phyloP scores from a whole-genome alignment of 2,329 filamentous ascomycete species.

The Hirsutella thompsonii region DNA sequence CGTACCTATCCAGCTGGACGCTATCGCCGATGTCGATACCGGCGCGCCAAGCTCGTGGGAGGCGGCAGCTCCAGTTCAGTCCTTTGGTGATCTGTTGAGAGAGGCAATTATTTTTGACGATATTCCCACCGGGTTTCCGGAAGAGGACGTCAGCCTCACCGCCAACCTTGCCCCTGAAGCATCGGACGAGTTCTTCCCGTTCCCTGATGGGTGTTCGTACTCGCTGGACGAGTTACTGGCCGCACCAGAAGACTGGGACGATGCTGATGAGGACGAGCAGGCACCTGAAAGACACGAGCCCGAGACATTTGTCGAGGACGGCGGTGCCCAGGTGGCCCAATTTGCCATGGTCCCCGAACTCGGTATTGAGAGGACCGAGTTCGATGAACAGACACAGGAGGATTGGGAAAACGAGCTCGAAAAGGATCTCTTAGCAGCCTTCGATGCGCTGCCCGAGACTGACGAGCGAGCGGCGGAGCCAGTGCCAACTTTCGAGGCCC shows the following conservation, averaged over 20 bases:
- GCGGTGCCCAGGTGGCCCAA: neutral
- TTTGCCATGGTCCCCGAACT: neutral
- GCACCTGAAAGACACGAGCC: too few relatives aligned
- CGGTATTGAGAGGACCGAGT: neutral
- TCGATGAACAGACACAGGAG: neutral
- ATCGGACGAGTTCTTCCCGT: neutral
- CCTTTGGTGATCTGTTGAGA: neutral
- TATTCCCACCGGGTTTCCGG: neutral
- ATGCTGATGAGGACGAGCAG: neutral
- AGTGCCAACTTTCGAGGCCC: neutral
- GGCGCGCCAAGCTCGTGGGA: neutral
- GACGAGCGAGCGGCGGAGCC: neutral
- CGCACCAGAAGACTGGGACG: neutral
- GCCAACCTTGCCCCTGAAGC: neutral
- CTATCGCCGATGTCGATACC: neutral
- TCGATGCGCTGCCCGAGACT: neutral
- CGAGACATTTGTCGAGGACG: too few relatives aligned
- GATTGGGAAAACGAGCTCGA: neutral
- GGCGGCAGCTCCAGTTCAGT: neutral
- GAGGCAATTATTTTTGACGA: neutral
- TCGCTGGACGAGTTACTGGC: neutral
- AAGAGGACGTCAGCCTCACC: neutral
- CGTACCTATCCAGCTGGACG: neutral
- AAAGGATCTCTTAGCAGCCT: neutral
- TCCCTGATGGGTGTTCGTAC: neutral